phyloP scores from a whole-genome alignment of 352 stramenopile species.

The Aphanomyces stellatus region DNA sequence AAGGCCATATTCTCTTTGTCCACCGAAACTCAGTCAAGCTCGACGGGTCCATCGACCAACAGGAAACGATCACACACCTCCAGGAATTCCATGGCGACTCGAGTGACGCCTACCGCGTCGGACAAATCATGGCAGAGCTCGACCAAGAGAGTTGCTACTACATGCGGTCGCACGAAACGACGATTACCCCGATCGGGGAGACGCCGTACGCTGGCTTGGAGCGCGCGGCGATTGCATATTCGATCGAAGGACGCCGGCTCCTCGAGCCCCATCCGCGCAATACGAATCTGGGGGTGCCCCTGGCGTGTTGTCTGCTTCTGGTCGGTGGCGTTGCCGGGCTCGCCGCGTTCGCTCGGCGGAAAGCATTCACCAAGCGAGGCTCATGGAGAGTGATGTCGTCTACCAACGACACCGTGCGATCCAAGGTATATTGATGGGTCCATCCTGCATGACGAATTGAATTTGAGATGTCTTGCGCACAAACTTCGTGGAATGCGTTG shows the following conservation, averaged over 20 bases:
- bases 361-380: too few relatives aligned
- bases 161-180: conserved; percentile 61
- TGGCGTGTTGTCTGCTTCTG: too few relatives aligned
- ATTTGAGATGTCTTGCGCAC: too few relatives aligned
- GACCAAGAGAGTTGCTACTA: conserved; percentile 83
- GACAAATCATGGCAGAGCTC: conserved; percentile 61
- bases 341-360: too few relatives aligned
- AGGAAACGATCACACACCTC: conserved; percentile 73
- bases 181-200: conserved; percentile 53
- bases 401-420: too few relatives aligned
- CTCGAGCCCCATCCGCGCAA: too few relatives aligned
- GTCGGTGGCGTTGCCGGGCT: too few relatives aligned
- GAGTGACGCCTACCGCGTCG: conserved; percentile 68
- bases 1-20: conserved; percentile 79
- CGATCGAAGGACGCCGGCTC: conserved; percentile 38
- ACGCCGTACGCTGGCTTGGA: conserved; percentile 73
- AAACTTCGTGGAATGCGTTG: too few relatives aligned
- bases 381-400: too few relatives aligned
- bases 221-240: conserved; percentile 71
- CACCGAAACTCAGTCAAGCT: conserved; percentile 83
- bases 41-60: conserved; percentile 54
- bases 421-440: too few relatives aligned
- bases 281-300: too few relatives aligned
- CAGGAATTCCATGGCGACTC: conserved; percentile 70
- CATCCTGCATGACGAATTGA: too few relatives aligned